phyloP scores from a whole-genome alignment of 306 rosid genomes.

The Trifolium subterraneum region DNA sequence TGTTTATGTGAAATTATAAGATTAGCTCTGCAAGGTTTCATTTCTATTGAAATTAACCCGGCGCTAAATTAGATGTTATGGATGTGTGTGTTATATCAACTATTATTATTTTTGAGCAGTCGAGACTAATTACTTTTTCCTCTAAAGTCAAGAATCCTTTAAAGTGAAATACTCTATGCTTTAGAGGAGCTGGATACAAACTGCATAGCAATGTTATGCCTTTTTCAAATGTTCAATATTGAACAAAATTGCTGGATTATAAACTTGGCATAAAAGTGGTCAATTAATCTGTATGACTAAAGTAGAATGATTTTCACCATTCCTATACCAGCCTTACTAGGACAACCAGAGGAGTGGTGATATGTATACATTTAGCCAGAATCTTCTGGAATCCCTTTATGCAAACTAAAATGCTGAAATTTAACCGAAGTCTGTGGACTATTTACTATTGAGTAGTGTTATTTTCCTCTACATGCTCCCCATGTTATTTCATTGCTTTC shows the following conservation, averaged over 20 bases:
- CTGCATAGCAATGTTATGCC: not conserved
- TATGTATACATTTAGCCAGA: slow-evolving; percentile 29
- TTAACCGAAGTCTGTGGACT: slow-evolving; percentile 22
- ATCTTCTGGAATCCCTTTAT: slow-evolving; percentile 2
- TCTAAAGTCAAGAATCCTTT: not conserved
- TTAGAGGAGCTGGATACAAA: slow-evolving; percentile 4
- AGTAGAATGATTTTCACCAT: slow-evolving; percentile 19
- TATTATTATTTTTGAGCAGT: not conserved
- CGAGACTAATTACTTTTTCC: not conserved
- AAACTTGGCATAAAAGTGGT: slow-evolving; percentile 3
- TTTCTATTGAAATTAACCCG: no score
- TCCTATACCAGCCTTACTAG: slow-evolving; percentile 9
- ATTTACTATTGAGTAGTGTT: slow-evolving; percentile 4
- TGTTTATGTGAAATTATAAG: slow-evolving; percentile 13
- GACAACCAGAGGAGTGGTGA: slow-evolving; percentile 9
- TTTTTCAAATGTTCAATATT: slow-evolving; percentile 29
- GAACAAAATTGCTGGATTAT: slow-evolving; percentile 2
- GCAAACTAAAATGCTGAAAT: slow-evolving; percentile 25
- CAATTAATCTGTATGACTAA: slow-evolving; percentile 12
- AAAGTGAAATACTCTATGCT: not conserved
- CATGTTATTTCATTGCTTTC: slow-evolving; percentile 4
- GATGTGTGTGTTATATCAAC: not conserved
- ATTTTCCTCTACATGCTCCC: slow-evolving; percentile 10
- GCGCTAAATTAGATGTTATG: no score
- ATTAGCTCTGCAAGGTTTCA: slow-evolving; percentile 25